phyloP scores from a whole-genome alignment of 1,139 yeast genomes.

The Candida sp. region DNA sequence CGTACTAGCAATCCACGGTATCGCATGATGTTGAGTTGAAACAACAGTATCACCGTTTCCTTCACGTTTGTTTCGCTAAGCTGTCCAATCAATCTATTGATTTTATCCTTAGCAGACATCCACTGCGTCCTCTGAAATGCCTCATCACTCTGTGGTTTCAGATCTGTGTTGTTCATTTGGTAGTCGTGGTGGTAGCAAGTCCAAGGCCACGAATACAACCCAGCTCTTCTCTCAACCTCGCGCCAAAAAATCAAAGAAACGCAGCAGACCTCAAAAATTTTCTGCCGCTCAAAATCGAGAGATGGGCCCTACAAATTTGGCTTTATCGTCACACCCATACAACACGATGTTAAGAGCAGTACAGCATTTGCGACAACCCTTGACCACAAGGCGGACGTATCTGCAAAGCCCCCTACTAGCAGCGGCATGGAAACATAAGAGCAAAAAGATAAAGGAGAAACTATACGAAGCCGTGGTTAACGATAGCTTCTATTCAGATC shows the following conservation, averaged over 20 bases:
- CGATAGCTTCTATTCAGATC: neutral
- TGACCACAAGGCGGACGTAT: neutral
- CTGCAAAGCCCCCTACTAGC: neutral
- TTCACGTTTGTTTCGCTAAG: conserved; percentile 53
- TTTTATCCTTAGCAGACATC: conserved; percentile 52
- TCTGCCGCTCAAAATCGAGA: too few species aligned
- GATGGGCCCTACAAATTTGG: too few species aligned
- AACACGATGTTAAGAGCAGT: neutral
- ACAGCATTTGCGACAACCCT: neutral
- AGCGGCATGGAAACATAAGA: too few species aligned
- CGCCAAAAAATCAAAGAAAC: neutral
- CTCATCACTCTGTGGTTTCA: neutral
- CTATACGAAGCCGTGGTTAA: neutral
- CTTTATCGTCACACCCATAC: neutral
- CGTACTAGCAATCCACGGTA: conserved; percentile 66
- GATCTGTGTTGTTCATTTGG: too few species aligned
- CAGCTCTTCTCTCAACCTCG: neutral
- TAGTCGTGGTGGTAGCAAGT: too few species aligned
- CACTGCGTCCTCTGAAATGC: conserved; percentile 53
- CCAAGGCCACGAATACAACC: too few species aligned
- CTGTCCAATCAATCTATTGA: conserved; percentile 52
- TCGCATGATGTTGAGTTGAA: conserved; percentile 57
- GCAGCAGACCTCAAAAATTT: neutral
- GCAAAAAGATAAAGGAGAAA: conserved; percentile 5
- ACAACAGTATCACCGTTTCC: conserved; percentile 49